phyloP scores from a whole-genome alignment of 179 eudicot species.

The Silene noctiflora region DNA sequence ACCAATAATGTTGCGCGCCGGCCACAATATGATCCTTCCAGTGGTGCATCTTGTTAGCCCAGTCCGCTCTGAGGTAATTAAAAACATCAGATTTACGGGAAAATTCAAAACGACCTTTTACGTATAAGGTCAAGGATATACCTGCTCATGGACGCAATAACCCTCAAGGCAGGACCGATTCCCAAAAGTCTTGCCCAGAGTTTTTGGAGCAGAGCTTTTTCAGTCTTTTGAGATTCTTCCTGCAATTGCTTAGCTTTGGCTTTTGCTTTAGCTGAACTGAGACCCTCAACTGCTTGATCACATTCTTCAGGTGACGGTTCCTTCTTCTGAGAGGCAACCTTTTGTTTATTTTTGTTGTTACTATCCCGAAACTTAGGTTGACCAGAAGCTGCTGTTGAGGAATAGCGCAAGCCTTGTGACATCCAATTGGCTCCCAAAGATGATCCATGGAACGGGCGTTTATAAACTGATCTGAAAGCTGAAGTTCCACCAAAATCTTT shows the following conservation, averaged over 20 bases:
- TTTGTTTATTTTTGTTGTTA: slow-evolving; percentile 44
- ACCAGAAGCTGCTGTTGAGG: slow-evolving; percentile 52
- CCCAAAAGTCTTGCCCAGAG: slow-evolving; percentile 66
- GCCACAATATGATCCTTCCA: slow-evolving; percentile 73
- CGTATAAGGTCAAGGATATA: slow-evolving; percentile 16
- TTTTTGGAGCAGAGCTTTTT: slow-evolving; percentile 40
- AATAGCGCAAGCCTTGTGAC: slow-evolving; percentile 36
- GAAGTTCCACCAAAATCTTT: slow-evolving; percentile 30
- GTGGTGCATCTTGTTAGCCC: slow-evolving; percentile 66
- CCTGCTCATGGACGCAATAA: slow-evolving; percentile 85
- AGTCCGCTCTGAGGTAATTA: slow-evolving; percentile 54
- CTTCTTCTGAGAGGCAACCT: slow-evolving; percentile 41
- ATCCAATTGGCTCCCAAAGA: slow-evolving; percentile 38
- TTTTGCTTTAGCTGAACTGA: slow-evolving; percentile 73
- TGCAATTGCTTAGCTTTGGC: slow-evolving; percentile 75
- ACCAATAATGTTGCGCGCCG: slow-evolving; percentile 76
- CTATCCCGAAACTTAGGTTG: slow-evolving; percentile 41
- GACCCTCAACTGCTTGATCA: slow-evolving; percentile 86
- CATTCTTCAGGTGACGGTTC: slow-evolving; percentile 89
- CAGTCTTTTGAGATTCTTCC: slow-evolving; percentile 49
- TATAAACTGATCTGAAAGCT: slow-evolving; percentile 26
- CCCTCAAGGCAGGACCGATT: slow-evolving; percentile 78
- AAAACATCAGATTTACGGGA: background rate
- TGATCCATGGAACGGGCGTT: slow-evolving; percentile 28
- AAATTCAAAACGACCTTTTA: background rate